These are phyloP conservation scores for Verticillium dahliae DNA, from an alignment of 2,329 filamentous ascomycete species.

Conservation along the genomic window DNA sequence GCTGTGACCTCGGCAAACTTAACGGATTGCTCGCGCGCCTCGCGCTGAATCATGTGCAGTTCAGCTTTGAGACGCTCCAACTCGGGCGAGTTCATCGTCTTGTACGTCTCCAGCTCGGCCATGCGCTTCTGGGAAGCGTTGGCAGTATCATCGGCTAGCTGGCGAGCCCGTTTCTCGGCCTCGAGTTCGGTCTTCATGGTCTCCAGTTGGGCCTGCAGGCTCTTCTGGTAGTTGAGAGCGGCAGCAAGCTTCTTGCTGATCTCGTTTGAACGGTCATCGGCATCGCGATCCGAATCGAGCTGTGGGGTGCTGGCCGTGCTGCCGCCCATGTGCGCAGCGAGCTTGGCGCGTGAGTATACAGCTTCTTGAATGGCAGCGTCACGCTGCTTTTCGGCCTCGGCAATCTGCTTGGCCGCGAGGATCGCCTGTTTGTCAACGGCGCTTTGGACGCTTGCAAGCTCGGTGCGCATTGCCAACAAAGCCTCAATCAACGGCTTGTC, in stretches of 20 bases:
- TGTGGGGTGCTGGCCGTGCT: constrained; percentile 57
- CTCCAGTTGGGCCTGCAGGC: constrained; percentile 73
- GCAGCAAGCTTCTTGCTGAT: constrained; percentile 78
- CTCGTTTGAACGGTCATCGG: constrained; percentile 62
- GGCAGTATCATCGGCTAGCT: constrained; percentile 82
- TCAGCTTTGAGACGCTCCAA: constrained; percentile 81
- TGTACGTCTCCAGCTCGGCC: constrained; percentile 74
- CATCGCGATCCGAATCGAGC: constrained; percentile 53
- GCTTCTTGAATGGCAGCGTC: constrained; percentile 94
- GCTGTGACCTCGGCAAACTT: constrained; percentile 70
- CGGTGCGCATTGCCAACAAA: constrained; percentile 81
- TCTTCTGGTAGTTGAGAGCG: constrained; percentile 70
- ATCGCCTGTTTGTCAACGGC: constrained; percentile 86
- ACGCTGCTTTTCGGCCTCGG: constrained; percentile 89
- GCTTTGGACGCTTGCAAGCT: constrained; percentile 81
- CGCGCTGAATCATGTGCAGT: constrained; percentile 71
- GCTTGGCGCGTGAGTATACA: constrained; percentile 86
- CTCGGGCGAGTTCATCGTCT: constrained; percentile 77
- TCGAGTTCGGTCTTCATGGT: constrained; percentile 64
- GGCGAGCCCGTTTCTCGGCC: constrained; percentile 72
- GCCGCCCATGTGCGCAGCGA: constrained; percentile 67
- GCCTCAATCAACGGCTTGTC: constrained; percentile 90
- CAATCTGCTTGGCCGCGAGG: constrained; percentile 79
- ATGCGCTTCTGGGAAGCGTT: constrained; percentile 78
- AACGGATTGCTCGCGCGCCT: constrained; percentile 76